Evolutionary conservation across 345 rosid genomes (phyloP), one percentile per base, ranked within the genome.

Genomic region (Pistacia vera): DNA sequence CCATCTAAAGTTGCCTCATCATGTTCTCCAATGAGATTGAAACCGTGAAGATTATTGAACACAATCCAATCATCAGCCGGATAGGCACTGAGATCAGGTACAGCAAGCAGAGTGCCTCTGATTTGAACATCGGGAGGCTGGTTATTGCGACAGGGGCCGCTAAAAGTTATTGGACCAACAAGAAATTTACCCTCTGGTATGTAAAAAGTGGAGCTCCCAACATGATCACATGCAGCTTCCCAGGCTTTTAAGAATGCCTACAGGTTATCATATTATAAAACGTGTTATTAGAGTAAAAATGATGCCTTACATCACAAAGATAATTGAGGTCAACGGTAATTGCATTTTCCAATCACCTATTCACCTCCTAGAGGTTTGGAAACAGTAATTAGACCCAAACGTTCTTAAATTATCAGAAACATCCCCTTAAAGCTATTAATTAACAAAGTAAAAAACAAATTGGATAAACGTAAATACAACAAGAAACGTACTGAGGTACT

Each of bases 161-260:
- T 9, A 35, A 86, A 76, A 38, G 71, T 25, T 13, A 84, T 35
- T 62, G 86, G 83, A 28, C 87, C 87, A 3, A 82, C 63, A 4
- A 84, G 62, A 70, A 61, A 86, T 36, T 4, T 71, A 20, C 84
- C 89, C 54, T 73, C 68, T 0, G 87, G 86, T 46, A 84, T 58
- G 51, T 66, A 80, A 6, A 86, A 74, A 0, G 78, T 84, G 36
- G 89, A 71, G 8, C 65, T 76, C 41, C 72, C 79, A 1, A 75
- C n/a, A 52, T 71, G 66, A 59, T 30, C 48, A 71, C 89, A 86
- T 16, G 87, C 86, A 1, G 83, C 86, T 2, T 72, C 35, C 89
- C 89, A 86, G 33, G 86, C 81, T 51, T 60, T 71, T 59, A 68
- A 13, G 51, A 86, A 82, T 60, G 85, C 84, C 89, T 86, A n/a